Base-by-base conservation (phyloP, 176 grass and related monocot genomes). In the Aechmea fasciata region DNA sequence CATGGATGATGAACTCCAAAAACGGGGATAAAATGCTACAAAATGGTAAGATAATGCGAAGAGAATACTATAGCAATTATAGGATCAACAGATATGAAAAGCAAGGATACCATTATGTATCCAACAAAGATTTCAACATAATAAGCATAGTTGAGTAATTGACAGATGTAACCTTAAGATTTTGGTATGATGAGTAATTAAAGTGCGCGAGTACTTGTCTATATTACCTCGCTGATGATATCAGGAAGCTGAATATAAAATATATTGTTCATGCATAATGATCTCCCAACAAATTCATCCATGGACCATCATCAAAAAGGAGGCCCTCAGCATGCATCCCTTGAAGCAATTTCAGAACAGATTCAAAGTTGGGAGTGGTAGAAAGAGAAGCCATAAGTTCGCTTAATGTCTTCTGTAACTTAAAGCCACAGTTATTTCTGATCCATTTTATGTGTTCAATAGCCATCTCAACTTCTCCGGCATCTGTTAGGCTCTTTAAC, bases 351-450 rank as follows among this genome's bases (percentile, higher is more conserved):
- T 78, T 88, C 59, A 65, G 70, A 69, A 87, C 81, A 78, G 78
- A 48, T 79, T 96, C 81, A 63, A 96, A 66, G 64, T 54, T 89
- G 50, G 88, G 72, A 59, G 88, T 85, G 54, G 83, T 91, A 28
- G 88, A 86, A 72, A 96, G 81, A 78, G 83, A 91, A 70, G 76
- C 79, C 79, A 96, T 83, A 73, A 91, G 79, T 47, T 91, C 88
- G 59, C 77, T 63, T 66, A 96, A 29, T 76, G 91, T 66, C 67
- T 66, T 81, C 49, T 83, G 62, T 52, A 91, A 82, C 72, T 17
- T 65, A 69, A 68, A 84, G 71, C 75, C 47, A 29, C 67, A 67
- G 71, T 87, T 78, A 52, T 11, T 79, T 22, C 59, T 84, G 14
- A 87, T 29, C 81, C 85, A 89, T 74, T 80, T 75, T 80, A 96